Percentiles rank a stretch among this genome's conserved stretches.
These are phyloP conservation scores for Fusarium nurragi DNA, from an alignment of 2,329 filamentous ascomycete genomes.

Conservation along the genomic window DNA sequence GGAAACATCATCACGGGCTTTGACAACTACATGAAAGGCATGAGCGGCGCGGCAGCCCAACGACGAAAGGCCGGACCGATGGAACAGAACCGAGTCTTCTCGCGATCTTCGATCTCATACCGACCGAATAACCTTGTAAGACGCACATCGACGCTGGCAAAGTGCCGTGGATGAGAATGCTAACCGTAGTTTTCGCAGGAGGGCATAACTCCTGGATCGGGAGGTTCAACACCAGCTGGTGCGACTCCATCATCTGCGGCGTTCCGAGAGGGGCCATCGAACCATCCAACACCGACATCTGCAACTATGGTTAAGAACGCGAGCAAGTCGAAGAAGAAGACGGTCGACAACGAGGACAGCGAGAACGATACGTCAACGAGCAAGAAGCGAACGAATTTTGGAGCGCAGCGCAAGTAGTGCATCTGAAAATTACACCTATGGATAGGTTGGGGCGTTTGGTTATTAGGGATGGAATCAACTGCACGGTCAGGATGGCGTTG, in stretches of 20 bases:
- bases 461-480: not conserved
- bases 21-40: conserved; percentile 96
- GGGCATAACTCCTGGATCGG: conserved; percentile 50
- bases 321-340: conserved; percentile 64
- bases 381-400: conserved; percentile 69
- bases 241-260: conserved; percentile 61
- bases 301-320: conserved; percentile 56
- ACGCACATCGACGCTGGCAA: conserved; percentile 13
- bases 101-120: conserved; percentile 70
- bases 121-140: conserved; percentile 55
- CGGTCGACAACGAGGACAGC: conserved; percentile 62
- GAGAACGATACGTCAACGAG: conserved; percentile 64
- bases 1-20: conserved; percentile 99
- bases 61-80: conserved; percentile 71
- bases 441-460: conserved; percentile 12
- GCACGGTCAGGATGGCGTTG: conserved; percentile 19
- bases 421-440: not conserved
- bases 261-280: conserved; percentile 61
- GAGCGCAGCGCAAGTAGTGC: conserved; percentile 60
- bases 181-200: conserved; percentile 21
- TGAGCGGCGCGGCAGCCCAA: conserved; percentile 68
- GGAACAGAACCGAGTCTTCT: conserved; percentile 80
- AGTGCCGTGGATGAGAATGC: not conserved
- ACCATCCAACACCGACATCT: conserved; percentile 66
- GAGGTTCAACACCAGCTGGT: conserved; percentile 49